phyloP scores from a whole-genome alignment of 2,329 filamentous ascomycete species.

The Cordyceps cateniannulata region DNA sequence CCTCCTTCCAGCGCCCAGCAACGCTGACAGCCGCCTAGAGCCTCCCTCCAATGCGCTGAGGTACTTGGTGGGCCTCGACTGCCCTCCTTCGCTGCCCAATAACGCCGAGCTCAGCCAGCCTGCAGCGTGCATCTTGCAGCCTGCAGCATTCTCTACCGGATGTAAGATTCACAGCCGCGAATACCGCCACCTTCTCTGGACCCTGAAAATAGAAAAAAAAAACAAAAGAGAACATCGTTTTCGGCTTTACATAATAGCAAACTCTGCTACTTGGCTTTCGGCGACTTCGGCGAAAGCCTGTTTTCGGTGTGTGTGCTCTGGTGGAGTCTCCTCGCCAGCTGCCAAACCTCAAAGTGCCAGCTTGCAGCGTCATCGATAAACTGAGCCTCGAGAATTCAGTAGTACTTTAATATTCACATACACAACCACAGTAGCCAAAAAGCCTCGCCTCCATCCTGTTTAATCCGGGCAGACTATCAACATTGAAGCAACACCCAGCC shows the following conservation, averaged over 20 bases:
- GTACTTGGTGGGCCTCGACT: not conserved
- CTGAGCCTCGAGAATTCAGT: not conserved
- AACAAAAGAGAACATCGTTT: not conserved
- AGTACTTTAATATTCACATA: too few species aligned
- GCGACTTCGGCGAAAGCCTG: not conserved
- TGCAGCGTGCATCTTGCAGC: not conserved
- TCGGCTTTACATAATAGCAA: too few species aligned
- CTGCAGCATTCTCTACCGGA: not conserved
- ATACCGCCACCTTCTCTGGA: not conserved
- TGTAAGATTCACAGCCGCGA: not conserved
- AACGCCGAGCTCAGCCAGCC: not conserved
- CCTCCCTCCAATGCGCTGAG: not conserved
- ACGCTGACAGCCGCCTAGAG: not conserved
- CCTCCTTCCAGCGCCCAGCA: too few species aligned
- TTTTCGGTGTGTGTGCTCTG: not conserved
- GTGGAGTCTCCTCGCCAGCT: not conserved
- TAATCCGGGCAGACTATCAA: too few species aligned
- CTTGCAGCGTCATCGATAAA: not conserved
- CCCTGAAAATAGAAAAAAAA: too few species aligned
- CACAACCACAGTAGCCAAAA: not conserved
- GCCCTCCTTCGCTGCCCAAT: not conserved
- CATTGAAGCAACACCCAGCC: too few species aligned
- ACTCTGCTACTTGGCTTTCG: too few species aligned
- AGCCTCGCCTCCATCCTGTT: too few species aligned
- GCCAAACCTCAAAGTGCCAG: not conserved